Evolutionary conservation across 2,329 filamentous ascomycete species (phyloP).

Genomic region (Achaetomium macrosporum): DNA sequence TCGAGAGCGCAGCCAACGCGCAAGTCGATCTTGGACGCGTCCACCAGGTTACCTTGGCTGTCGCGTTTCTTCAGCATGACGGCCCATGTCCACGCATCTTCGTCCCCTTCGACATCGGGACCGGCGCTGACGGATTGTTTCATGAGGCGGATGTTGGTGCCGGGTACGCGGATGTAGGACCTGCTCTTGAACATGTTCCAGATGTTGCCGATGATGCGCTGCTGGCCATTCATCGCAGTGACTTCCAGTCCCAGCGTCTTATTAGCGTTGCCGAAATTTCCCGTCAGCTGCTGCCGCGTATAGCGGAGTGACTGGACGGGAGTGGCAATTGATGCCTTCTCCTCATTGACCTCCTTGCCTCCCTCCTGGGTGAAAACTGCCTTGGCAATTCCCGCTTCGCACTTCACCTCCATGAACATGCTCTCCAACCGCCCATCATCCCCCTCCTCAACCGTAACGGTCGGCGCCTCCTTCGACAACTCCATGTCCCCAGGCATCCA

Average conservation of each 20-base stretch:
- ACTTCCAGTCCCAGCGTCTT: constrained; percentile 30
- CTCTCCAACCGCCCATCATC: constrained; percentile 20
- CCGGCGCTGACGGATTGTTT: constrained; percentile 32
- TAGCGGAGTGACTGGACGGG: not conserved
- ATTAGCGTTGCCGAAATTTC: constrained; percentile 26
- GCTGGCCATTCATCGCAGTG: constrained; percentile 38
- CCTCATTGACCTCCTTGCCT: not conserved
- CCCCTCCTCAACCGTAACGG: not conserved
- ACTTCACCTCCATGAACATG: constrained; percentile 23
- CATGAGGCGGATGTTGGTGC: constrained; percentile 32
- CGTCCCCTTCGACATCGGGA: not conserved
- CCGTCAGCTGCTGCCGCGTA: constrained; percentile 24
- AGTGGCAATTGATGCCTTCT: not conserved
- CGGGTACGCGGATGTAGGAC: constrained; percentile 34
- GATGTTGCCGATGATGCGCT: constrained; percentile 27
- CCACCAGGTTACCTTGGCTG: constrained; percentile 29
- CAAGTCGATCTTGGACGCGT: constrained; percentile 39
- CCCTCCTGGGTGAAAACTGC: constrained; percentile 15
- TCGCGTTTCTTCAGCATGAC: constrained; percentile 30
- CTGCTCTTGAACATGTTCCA: constrained; percentile 31
- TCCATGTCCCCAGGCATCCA: constrained; percentile 54
- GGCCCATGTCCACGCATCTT: constrained; percentile 27
- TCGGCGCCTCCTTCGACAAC: constrained; percentile 7
- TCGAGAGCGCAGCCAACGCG: constrained; percentile 40
- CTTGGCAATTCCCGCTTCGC: constrained; percentile 18